Evolutionary conservation across 176 grass and related monocot species (phyloP).

Genomic region (Sorghum bicolor): DNA sequence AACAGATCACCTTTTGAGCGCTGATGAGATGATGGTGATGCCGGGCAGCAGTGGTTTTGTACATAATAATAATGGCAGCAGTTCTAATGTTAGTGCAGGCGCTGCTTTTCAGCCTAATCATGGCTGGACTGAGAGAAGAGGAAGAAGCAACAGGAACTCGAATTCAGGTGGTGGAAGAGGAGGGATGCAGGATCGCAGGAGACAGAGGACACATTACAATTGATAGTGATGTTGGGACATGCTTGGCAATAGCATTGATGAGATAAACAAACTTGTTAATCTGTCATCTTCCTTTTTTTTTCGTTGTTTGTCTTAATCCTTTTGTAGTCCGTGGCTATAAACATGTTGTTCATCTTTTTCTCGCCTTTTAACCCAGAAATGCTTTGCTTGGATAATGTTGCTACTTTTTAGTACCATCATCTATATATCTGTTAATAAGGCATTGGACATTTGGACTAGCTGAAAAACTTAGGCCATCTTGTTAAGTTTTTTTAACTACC

Average conservation of each 20-base stretch:
- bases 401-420: not conserved
- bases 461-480: not conserved
- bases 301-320: not conserved
- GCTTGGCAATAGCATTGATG: not conserved
- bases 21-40: not conserved
- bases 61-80: not conserved
- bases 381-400: not conserved
- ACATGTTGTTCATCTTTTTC: not conserved
- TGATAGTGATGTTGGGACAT: not conserved
- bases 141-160: slow-evolving; percentile 38
- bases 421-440: not conserved
- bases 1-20: not conserved
- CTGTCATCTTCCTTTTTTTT: not conserved
- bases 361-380: not conserved
- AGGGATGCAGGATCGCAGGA: slow-evolving; percentile 30
- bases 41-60: not conserved
- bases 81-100: not conserved
- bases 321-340: not conserved
- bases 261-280: slow-evolving; percentile 25
- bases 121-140: slow-evolving; percentile 35
- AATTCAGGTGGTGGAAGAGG: slow-evolving; percentile 25
- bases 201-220: not conserved
- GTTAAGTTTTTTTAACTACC: not conserved
- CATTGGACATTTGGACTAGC: slow-evolving; percentile 4
- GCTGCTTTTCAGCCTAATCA: not conserved